Base-by-base conservation (phyloP, 164 flowering plant species). In the Vitis rupestris region DNA sequence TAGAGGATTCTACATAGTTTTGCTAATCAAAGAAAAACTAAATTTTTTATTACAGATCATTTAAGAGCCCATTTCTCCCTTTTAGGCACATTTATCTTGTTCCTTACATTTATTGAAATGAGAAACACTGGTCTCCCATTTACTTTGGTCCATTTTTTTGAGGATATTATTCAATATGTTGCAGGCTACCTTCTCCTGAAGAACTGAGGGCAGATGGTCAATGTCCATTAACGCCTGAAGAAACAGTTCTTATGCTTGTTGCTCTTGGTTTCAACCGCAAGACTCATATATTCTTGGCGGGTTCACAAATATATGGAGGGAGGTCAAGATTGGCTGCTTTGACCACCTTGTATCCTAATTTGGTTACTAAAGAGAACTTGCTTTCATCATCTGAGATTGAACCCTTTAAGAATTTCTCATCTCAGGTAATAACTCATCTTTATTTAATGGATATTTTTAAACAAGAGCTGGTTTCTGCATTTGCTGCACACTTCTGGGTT, bases 191-290 rank as follows among this genome's bases (percentile, higher is more conserved):
- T 72, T 85, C 99, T 71, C 87, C 99, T 70, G 82, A 68, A 66
- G 82, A 17, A 50, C 83, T 96, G 56, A 87, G 94, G 64, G 72
- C 86, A 37, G 99, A 96, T 76, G 99, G 99, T 17, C 73, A 87
- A 65, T 96, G 99, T 70, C 98, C 99, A 59, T 80, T 96, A 71
- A 87, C 96, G 74, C 99, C 99, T 65, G 99, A 96, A 82, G 99
- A 96, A 79, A 88, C 97, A 23, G 91, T 86, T 11, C 94, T 96
- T 68, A 87, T 90, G 97, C 92, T 93, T 65, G 93, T 97, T 37
- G 97, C 88, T 72, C 95, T 96, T 69, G 99, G 99, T 71, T 88
- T 96, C 81, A 87, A 83, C 49, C 91, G 98, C 48, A 82, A 83
- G 82, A 90, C 97, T 50, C 88, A 55, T 30, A 76, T 96, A 78